Base-by-base conservation (phyloP, 176 grass and related monocot species). In the Triticum monococcum region DNA sequence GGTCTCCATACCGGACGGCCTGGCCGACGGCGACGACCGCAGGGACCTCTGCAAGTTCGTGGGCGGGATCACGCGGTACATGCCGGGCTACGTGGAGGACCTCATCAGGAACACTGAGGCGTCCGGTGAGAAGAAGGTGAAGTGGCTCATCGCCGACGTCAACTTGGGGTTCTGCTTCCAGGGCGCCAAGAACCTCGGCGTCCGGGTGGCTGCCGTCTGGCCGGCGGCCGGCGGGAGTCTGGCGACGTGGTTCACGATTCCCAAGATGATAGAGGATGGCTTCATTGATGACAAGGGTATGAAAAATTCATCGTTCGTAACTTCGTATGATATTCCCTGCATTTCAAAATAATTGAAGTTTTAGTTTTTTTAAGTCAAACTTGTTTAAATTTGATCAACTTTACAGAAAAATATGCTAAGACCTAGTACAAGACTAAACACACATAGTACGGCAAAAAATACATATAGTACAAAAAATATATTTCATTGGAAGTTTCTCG, bases 131-230 rank as follows among this genome's bases (percentile, higher is more conserved):
- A 31, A n/a, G 11, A 61, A 26, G 88, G 75, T 78, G 32, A 17
- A 9, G 43, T 93, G 91, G 77, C 73, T 94, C 70, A 77, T 97
- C 50, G 85, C 40, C 65, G 87, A 92, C 88, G 17, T 36, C 12
- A 86, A 56, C 85, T 83, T 94, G 92, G 87, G 59, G 4, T 97
- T 77, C 83, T 83, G 92, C 45, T 91, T 97, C 64, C 36, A 79
- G 28, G 87, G 77, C 22, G 77, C 85, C 4, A 85, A 33, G 57
- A 85, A 59, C 45, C 50, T 87, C 69, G 89, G 88, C 68, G 63
- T 97, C 40, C 69, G 90, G 10, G 36, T 85, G 1, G 80, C 78
- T 13, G 31, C 30, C 3, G 82, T 97, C 80, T 94, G 86, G 65
- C 77, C 90, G 9, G 65, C 83, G 9, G 70, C 91, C 5, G 26